Conservation (phyloP, 768 basidiomycete genomes). For the Termitomyces sp. region DNA sequence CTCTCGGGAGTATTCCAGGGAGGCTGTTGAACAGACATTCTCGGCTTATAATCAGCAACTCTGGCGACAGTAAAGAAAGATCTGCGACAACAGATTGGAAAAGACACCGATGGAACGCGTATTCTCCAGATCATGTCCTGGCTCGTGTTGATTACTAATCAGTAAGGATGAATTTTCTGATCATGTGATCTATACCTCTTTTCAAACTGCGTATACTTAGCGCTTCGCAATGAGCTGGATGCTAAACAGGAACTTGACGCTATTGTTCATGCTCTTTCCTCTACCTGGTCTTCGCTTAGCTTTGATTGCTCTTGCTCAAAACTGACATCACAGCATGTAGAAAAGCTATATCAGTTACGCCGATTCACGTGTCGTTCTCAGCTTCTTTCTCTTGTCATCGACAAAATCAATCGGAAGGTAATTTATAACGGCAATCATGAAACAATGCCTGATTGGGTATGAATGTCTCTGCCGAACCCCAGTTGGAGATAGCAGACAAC, state of each 20-base stretch:
- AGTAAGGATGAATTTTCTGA: background rate
- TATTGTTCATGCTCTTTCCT: too few relatives aligned
- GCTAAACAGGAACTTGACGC: too few relatives aligned
- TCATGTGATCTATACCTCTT: constrained; percentile 2
- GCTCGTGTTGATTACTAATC: constrained; percentile 5
- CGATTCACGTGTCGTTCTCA: background rate
- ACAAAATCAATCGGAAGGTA: background rate
- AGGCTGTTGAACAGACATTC: constrained; percentile 60
- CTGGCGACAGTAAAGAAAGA: constrained; percentile 4
- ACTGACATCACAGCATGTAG: background rate
- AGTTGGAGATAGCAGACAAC: too few relatives aligned
- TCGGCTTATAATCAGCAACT: constrained; percentile 1
- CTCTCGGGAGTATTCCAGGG: constrained; percentile 46
- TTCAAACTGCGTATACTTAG: background rate
- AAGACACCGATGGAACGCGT: constrained; percentile 16
- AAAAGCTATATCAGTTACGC: background rate
- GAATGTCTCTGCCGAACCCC: background rate
- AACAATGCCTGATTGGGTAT: background rate
- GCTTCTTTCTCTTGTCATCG: background rate
- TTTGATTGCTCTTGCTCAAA: too few relatives aligned
- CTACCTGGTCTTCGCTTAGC: background rate
- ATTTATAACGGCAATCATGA: background rate
- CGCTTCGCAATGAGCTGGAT: too few relatives aligned
- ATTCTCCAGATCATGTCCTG: constrained; percentile 15
- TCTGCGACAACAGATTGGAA: constrained; percentile 11